phyloP scores from a whole-genome alignment of 352 stramenopile genomes.

The Phytophthora uliginosa region DNA sequence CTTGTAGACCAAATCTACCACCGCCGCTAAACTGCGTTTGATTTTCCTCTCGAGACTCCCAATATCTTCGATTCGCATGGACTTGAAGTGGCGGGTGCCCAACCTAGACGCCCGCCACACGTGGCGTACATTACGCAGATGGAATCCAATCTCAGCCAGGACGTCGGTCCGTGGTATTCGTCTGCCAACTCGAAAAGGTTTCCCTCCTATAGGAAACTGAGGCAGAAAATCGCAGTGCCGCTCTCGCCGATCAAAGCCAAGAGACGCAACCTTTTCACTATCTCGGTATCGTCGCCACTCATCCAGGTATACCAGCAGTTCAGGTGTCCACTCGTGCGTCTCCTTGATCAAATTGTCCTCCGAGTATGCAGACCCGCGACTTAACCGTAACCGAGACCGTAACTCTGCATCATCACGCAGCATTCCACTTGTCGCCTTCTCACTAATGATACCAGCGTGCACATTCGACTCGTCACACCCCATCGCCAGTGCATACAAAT shows the following conservation, averaged over 20 bases:
- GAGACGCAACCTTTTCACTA: background rate
- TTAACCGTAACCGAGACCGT: constrained; percentile 20
- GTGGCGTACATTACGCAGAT: constrained; percentile 23
- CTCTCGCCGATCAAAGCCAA: constrained; percentile 43
- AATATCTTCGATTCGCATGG: constrained; percentile 48
- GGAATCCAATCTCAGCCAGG: constrained; percentile 40
- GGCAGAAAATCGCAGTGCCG: constrained; percentile 28
- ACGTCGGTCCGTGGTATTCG: constrained; percentile 34
- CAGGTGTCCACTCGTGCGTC: constrained; percentile 51
- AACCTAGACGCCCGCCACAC: constrained; percentile 42
- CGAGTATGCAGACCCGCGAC: constrained; percentile 3
- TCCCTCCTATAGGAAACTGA: constrained; percentile 12
- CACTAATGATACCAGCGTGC: constrained; percentile 29
- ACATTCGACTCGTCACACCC: constrained; percentile 27
- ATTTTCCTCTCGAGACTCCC: constrained; percentile 53
- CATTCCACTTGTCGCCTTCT: constrained; percentile 27
- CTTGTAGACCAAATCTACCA: constrained; percentile 55
- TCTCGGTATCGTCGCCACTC: constrained; percentile 42
- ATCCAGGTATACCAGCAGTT: constrained; percentile 56
- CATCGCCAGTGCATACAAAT: constrained; percentile 60
- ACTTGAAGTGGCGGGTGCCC: constrained; percentile 23
- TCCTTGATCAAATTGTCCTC: constrained; percentile 48
- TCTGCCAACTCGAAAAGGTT: background rate
- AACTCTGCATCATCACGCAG: constrained; percentile 22
- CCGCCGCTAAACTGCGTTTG: constrained; percentile 42